A percentile compares a stretch with the other conserved stretches of the same genome.
Conservation (phyloP, 257 asterid species). For the Solanum habrochaites region DNA sequence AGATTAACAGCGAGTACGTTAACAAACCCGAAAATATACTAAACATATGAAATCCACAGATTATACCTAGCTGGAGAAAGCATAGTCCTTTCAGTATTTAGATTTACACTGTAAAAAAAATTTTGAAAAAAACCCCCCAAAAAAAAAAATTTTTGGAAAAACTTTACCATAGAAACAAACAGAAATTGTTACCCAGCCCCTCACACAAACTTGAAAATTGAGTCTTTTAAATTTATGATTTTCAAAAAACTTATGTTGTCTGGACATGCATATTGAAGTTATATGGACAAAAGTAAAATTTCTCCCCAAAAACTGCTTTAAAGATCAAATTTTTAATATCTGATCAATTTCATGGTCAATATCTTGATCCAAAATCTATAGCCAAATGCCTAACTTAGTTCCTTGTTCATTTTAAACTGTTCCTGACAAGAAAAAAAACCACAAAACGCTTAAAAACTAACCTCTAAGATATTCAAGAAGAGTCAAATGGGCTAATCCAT, state of each 20-base stretch:
- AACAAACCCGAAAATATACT: background rate
- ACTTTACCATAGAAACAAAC: background rate
- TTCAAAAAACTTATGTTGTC: background rate
- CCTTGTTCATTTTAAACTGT: background rate
- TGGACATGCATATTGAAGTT: background rate
- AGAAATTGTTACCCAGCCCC: background rate
- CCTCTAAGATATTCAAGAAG: slow-evolving; percentile 96
- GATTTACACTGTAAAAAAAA: background rate
- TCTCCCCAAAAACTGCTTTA: background rate
- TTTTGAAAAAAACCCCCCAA: no score
- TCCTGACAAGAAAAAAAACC: background rate
- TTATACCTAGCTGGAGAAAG: background rate
- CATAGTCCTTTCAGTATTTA: background rate
- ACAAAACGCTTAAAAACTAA: background rate
- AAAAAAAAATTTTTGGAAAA: no score
- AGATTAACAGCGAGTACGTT: background rate
- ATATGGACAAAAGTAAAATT: background rate
- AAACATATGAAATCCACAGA: background rate
- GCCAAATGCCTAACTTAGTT: background rate
- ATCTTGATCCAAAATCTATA: background rate
- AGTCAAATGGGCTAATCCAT: slow-evolving; percentile 82
- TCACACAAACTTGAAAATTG: background rate
- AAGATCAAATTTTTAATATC: background rate
- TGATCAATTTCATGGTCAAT: background rate
- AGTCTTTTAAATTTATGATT: background rate